These are phyloP conservation scores for Sporothrix protearum DNA, from an alignment of 2,329 filamentous ascomycete species.

Conservation along the genomic window DNA sequence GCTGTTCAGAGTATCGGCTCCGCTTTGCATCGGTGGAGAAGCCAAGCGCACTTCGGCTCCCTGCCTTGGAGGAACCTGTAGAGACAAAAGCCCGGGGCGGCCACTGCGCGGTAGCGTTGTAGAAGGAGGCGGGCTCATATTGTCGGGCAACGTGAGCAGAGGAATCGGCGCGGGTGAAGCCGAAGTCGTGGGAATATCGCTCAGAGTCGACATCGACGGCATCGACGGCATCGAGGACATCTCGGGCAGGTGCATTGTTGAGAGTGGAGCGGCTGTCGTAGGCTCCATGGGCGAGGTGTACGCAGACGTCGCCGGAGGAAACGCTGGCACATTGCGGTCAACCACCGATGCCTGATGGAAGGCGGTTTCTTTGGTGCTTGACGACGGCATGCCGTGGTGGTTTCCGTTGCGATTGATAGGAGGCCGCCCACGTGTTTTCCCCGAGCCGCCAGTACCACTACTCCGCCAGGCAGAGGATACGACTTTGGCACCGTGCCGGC, in stretches of 20 bases:
- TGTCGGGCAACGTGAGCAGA: neutral
- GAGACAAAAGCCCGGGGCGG: slow-evolving; percentile 50
- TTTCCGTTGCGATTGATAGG: slow-evolving; percentile 62
- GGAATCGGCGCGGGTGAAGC: slow-evolving; percentile 5
- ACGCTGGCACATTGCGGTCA: slow-evolving; percentile 41
- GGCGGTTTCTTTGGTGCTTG: slow-evolving; percentile 48
- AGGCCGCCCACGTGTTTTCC: slow-evolving; percentile 75
- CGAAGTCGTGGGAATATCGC: neutral
- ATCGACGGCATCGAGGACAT: slow-evolving; percentile 5
- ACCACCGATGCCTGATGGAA: slow-evolving; percentile 62
- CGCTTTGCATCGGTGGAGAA: slow-evolving; percentile 31
- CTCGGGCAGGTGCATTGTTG: slow-evolving; percentile 10
- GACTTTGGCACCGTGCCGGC: slow-evolving; percentile 74
- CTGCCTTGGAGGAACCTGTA: slow-evolving; percentile 54
- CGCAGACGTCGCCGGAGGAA: neutral
- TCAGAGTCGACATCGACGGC: neutral
- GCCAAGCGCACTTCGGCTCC: slow-evolving; percentile 36
- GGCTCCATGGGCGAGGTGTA: slow-evolving; percentile 9
- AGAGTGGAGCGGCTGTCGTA: neutral
- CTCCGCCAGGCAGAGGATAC: slow-evolving; percentile 89
- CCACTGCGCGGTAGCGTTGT: slow-evolving; percentile 23
- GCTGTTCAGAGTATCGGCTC: slow-evolving; percentile 28
- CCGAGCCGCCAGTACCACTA: slow-evolving; percentile 56
- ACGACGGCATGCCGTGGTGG: slow-evolving; percentile 13
- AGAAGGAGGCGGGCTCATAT: slow-evolving; percentile 16